These are phyloP conservation scores for Centella asiatica DNA, from an alignment of 129 eudicot genomes.

Conservation along the genomic window DNA sequence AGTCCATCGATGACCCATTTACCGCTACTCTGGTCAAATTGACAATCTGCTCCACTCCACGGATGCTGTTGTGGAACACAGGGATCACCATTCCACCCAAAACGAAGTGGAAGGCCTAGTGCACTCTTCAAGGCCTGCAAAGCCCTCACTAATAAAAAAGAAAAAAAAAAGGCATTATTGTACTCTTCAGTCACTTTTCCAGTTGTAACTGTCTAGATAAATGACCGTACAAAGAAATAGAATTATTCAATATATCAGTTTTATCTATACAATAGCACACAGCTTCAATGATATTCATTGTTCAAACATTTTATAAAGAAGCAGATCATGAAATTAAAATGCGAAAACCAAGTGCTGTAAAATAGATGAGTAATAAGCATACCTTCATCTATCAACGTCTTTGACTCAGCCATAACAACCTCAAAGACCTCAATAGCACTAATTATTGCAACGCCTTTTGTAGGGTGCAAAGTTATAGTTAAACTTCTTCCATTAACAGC, in stretches of 20 bases:
- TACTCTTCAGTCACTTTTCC: background rate
- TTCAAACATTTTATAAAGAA: background rate
- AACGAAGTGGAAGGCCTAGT: conserved; percentile 87
- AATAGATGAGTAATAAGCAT: background rate
- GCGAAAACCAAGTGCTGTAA: background rate
- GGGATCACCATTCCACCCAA: conserved; percentile 99
- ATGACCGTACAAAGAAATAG: background rate
- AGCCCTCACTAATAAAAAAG: conserved; percentile 67
- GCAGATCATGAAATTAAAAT: background rate
- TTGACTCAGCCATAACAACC: conserved; percentile 67
- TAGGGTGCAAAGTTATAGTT: conserved; percentile 54
- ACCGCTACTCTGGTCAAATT: conserved; percentile 43
- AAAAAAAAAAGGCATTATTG: background rate
- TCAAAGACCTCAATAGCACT: conserved; percentile 87
- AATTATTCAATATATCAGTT: background rate
- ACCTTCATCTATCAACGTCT: conserved; percentile 74
- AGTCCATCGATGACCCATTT: conserved; percentile 97
- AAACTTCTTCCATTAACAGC: conserved; percentile 79
- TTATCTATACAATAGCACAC: background rate
- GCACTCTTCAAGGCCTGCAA: conserved; percentile 60
- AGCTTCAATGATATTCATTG: too few species aligned
- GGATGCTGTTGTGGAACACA: conserved; percentile 98
- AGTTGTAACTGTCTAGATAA: background rate
- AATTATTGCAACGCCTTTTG: conserved; percentile 51
- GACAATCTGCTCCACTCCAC: conserved; percentile 98